phyloP scores from a whole-genome alignment of 2,329 filamentous ascomycete species.

The Alternaria ethzedia region DNA sequence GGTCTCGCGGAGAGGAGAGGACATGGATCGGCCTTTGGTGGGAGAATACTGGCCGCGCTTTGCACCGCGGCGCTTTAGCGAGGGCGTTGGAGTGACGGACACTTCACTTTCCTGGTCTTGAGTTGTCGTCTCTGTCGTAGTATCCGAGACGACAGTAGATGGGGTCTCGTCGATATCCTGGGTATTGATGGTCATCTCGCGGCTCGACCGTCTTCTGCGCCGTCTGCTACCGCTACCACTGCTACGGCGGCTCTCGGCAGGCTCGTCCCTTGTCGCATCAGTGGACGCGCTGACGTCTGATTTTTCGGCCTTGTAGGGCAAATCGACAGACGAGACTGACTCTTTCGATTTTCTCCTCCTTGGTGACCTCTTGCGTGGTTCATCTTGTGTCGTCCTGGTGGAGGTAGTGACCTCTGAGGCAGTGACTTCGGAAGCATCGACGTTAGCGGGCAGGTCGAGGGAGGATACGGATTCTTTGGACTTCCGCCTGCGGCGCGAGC shows the following conservation, averaged over 20 bases:
- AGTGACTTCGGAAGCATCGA: constrained; percentile 36
- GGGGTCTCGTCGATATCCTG: constrained; percentile 29
- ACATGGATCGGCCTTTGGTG: constrained; percentile 47
- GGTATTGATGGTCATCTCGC: constrained; percentile 35
- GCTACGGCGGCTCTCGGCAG: constrained; percentile 27
- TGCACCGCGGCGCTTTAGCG: constrained; percentile 49
- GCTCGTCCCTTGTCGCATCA: constrained; percentile 25
- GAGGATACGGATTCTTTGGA: constrained; percentile 41
- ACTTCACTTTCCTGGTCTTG: constrained; percentile 24
- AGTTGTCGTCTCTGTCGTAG: constrained; percentile 21
- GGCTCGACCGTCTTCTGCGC: constrained; percentile 37
- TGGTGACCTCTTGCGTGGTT: constrained; percentile 37
- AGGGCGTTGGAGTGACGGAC: constrained; percentile 36
- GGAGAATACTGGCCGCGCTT: constrained; percentile 50
- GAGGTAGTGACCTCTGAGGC: constrained; percentile 32
- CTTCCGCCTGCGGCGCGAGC: constrained; percentile 41
- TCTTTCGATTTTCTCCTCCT: constrained; percentile 39
- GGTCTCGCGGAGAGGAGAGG: constrained; percentile 35
- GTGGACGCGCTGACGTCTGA: constrained; percentile 36
- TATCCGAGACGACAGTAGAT: constrained; percentile 28
- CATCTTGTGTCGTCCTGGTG: constrained; percentile 28
- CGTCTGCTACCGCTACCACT: constrained; percentile 30
- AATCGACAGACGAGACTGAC: constrained; percentile 34
- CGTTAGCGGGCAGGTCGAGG: constrained; percentile 28
- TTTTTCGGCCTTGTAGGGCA: constrained; percentile 30